Percentiles rank a stretch among this genome's conserved stretches.
Evolutionary conservation across 2,329 filamentous ascomycete species (phyloP).

Genomic region (Cadophora malorum): DNA sequence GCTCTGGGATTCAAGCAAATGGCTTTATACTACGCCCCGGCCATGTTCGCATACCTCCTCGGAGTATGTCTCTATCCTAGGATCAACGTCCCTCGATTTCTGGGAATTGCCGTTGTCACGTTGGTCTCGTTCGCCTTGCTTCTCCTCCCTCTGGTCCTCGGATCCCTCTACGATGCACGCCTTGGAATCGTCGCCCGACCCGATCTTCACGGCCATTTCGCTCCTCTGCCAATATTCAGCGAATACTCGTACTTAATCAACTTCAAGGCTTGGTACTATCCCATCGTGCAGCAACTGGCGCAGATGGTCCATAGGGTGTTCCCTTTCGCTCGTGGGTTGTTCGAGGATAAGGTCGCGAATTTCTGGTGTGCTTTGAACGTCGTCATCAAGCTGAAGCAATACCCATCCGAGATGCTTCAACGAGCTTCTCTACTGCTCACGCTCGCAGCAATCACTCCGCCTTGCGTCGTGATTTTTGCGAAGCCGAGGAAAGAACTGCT

Average conservation of each 20-base stretch:
- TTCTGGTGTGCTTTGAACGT: conserved; percentile 96
- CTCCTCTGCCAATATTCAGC: conserved; percentile 66
- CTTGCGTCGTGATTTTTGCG: conserved; percentile 80
- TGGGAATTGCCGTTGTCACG: conserved; percentile 79
- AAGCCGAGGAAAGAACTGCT: conserved; percentile 79
- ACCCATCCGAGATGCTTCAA: conserved; percentile 75
- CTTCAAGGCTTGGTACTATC: conserved; percentile 72
- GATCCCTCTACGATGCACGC: conserved; percentile 71
- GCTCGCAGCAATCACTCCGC: conserved; percentile 75
- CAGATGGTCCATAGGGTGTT: conserved; percentile 94
- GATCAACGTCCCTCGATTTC: conserved; percentile 69
- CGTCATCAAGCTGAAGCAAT: conserved; percentile 82
- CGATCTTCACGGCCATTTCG: conserved; percentile 63
- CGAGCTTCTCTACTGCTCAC: conserved; percentile 77
- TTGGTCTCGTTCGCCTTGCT: conserved; percentile 75
- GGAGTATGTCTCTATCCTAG: conserved; percentile 83
- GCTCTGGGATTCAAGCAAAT: conserved; percentile 99
- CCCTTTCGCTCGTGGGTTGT: conserved; percentile 92
- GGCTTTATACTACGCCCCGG: conserved; percentile 96
- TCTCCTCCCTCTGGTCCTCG: conserved; percentile 75
- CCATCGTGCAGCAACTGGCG: conserved; percentile 75
- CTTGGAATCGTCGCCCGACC: conserved; percentile 65
- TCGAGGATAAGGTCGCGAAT: conserved; percentile 99
- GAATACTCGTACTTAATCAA: conserved; percentile 65
- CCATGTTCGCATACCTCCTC: conserved; percentile 89